Evolutionary conservation across 345 rosid species (phyloP).

Genomic region (Eucalyptus cladocalyx): DNA sequence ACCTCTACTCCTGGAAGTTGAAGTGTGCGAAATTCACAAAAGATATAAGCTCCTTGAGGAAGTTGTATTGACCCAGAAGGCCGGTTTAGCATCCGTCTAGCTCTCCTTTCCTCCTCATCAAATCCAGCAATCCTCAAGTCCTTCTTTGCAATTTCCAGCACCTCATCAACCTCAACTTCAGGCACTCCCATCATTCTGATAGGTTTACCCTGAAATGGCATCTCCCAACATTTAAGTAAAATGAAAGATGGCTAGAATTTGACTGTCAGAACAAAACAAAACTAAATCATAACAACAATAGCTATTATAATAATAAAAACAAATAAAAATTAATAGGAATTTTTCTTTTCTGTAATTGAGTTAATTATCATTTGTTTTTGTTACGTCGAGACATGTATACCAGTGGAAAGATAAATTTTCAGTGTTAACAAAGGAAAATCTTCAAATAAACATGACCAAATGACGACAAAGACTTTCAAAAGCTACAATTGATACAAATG

Average conservation of each 20-base stretch:
- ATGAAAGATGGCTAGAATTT: neutral
- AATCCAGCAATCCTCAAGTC: constrained; percentile 81
- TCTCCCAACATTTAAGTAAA: neutral
- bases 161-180: constrained; percentile 50
- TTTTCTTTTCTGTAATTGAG: neutral
- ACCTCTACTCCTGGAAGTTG: constrained; percentile 77
- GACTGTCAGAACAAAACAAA: neutral
- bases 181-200: constrained; percentile 93
- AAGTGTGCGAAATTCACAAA: constrained; percentile 76
- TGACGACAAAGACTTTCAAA: neutral
- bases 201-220: constrained; percentile 39
- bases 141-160: constrained; percentile 32
- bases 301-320: neutral
- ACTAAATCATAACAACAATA: neutral
- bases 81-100: constrained; percentile 26
- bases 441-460: neutral
- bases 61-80: constrained; percentile 28
- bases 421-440: neutral
- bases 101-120: constrained; percentile 79
- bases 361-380: neutral
- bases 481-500: neutral
- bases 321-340: neutral
- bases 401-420: neutral
- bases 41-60: constrained; percentile 67
- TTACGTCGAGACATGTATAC: neutral